Conservation (phyloP, 164 flowering plant genomes). For the Piper longum region DNA sequence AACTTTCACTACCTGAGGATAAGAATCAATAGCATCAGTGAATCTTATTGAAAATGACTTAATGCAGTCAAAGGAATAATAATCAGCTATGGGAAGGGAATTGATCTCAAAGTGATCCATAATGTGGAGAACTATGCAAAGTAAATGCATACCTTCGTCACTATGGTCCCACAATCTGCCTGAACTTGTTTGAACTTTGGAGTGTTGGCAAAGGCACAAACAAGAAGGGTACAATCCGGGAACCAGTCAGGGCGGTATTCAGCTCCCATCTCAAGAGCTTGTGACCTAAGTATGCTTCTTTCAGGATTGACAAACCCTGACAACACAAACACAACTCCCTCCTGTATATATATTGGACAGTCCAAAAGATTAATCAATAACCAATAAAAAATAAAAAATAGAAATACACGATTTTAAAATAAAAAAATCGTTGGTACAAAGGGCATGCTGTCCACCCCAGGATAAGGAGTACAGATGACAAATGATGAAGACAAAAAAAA, state of each 20-base stretch:
- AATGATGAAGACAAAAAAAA: too few species aligned
- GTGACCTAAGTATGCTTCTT: slow-evolving; percentile 57
- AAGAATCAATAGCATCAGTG: too few species aligned
- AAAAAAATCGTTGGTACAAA: too few species aligned
- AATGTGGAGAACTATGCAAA: neutral
- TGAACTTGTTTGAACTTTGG: slow-evolving; percentile 92
- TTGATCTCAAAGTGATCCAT: too few species aligned
- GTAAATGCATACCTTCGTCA: slow-evolving; percentile 45
- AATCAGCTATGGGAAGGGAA: too few species aligned
- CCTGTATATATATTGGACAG: slow-evolving; percentile 31
- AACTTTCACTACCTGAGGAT: too few species aligned
- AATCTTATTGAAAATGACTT: too few species aligned
- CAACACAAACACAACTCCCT: slow-evolving; percentile 83
- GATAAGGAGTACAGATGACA: too few species aligned
- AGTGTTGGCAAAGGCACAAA: slow-evolving; percentile 86
- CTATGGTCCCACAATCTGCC: slow-evolving; percentile 76
- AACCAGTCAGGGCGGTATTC: slow-evolving; percentile 79
- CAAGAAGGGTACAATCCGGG: slow-evolving; percentile 66
- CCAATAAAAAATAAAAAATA: too few species aligned
- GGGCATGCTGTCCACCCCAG: too few species aligned
- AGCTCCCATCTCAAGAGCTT: slow-evolving; percentile 88
- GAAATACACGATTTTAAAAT: too few species aligned
- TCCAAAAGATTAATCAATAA: neutral
- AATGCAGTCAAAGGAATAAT: too few species aligned
- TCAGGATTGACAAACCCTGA: slow-evolving; percentile 97